Evolutionary conservation across 495 filamentous ascomycete genomes (phyloP), one percentile per base, ranked within the genome.

Genomic region (Staphylotrichum longicolle): DNA sequence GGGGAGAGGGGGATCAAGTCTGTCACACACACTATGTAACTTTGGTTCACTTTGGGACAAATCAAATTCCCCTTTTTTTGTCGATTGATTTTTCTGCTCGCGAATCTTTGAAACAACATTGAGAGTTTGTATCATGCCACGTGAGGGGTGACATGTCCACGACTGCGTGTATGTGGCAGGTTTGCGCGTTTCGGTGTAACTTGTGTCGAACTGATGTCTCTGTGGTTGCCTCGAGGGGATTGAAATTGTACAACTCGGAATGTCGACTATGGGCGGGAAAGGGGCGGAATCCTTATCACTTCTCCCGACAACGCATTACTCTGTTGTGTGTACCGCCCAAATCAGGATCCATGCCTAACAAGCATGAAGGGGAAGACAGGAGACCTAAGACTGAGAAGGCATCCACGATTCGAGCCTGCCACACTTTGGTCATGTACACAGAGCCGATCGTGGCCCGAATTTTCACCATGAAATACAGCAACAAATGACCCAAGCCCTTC

Each of bases 401-500:
- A 58, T 58, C 57, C 39, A 27, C 40, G 8, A 49, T 60, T 53
- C 37, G n/a, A 42, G 32, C 47, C 40, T 48, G 58, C 30, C 54
- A 30, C 53, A 53, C 33, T 32, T 7, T 10, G 47, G 4, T 42
- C 35, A 57, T 58, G 55, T 44, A 58, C 49, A 59, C 45, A 45
- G 20, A 45, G 20, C 20, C 20, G 20, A 27, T 1, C 46, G 12
- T 48, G 57, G 50, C 53, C 51, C 45, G 15, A 53, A 45, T 57
- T 61, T 27, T 52, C 54, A 57, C 57, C 52, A 30, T 34, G 37
- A 67, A 64, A 35, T 52, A 63, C 35, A 61, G 35, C 45, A 69
- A 54, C 47, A 63, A 66, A 52, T 57, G 42, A 62, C 58, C 69
- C 65, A 57, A 57, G 20, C 66, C 68, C 54, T 62, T 45, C 54